Base-by-base conservation (phyloP, 345 rosid species). In the Zanthoxylum bungeanum region DNA sequence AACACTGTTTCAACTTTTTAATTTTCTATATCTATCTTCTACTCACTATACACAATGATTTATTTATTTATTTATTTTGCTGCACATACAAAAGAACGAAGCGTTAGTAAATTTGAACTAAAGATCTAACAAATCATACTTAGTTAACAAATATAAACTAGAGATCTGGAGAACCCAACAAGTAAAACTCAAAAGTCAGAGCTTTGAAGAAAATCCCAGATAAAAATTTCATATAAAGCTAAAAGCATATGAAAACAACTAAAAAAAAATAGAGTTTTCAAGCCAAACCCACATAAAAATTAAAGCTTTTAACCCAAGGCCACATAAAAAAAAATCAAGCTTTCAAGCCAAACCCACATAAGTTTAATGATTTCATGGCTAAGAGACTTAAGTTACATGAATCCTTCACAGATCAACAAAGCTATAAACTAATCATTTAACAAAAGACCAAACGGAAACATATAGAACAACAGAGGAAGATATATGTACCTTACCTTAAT, bases 1-100 rank as follows among this genome's bases (percentile, higher is more conserved):
- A 86, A 75, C 84, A 88, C 85, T 85, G 88, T 57, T 87, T 90
- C 97, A 90, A 88, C 68, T 37, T 78, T 21, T 31, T 19, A 25
- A n/a, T n/a, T n/a, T n/a, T n/a, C n/a, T n/a, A n/a, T n/a, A n/a
- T n/a, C n/a, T n/a, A n/a, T n/a, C n/a, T n/a, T 64, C 31, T 46
- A 31, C n/a, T 44, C 16, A 46, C 14, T 47, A 69, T n/a, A 50
- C 30, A 70, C 42, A 59, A 72, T 7, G 9, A 0, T 16, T 22
- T 24, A 1, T 66, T 24, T 31, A 16, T 16, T 60, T 63, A n/a
- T n/a, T 31, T n/a, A 9, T 9, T 19, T 5, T 3, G 14, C 17
- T 37, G 19, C 4, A 56, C 11, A 58, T 2, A 39, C 36, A 14
- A 14, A 7, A 42, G 16, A 30, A 69, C 36, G 40, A n/a, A 57